Conservation (phyloP, 495 filamentous ascomycete genomes). For the Neurospora hispaniola region DNA sequence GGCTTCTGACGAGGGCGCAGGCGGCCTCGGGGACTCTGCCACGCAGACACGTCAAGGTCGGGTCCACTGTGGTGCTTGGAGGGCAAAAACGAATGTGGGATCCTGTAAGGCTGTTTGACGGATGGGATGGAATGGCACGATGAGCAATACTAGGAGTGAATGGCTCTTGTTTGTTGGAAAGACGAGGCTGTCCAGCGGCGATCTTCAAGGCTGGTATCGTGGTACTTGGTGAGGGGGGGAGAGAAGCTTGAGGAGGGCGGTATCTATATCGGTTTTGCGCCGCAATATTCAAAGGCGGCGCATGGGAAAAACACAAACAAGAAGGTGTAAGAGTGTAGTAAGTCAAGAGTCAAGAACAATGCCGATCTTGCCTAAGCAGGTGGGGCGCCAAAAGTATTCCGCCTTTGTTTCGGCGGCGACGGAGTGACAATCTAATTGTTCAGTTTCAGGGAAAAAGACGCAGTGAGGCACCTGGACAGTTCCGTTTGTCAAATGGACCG, state of each 20-base stretch:
- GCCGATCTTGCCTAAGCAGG: neutral
- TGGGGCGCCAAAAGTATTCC: neutral
- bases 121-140: neutral
- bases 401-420: neutral
- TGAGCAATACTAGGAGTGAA: neutral
- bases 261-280: neutral
- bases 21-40: neutral
- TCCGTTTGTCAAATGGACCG: neutral
- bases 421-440: neutral
- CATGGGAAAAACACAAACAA: neutral
- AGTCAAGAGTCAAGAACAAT: neutral
- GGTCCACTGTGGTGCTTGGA: neutral
- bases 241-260: neutral
- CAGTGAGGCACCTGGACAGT: neutral
- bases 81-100: neutral
- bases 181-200: neutral
- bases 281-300: neutral
- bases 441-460: neutral
- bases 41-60: neutral
- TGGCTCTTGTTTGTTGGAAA: neutral
- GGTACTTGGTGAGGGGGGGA: neutral
- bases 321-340: neutral
- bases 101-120: neutral
- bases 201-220: neutral
- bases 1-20: neutral